A percentile compares a stretch with the other conserved stretches of the same genome.
These are phyloP conservation scores for Colletotrichum lentis DNA, from an alignment of 2,329 filamentous ascomycete genomes.

Conservation along the genomic window DNA sequence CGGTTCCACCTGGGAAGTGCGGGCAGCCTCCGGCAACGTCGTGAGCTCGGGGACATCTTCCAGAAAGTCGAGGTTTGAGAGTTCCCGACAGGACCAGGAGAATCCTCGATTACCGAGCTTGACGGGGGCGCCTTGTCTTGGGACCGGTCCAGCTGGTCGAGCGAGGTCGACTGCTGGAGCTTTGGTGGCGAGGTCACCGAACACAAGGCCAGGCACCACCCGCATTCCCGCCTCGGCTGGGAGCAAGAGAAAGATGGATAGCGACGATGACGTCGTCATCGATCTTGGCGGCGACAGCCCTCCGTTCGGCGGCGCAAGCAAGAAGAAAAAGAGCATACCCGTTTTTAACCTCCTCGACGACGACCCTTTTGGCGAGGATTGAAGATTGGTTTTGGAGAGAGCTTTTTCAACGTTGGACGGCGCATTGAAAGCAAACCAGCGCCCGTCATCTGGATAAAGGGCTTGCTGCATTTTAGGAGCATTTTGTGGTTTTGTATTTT, in stretches of 20 bases:
- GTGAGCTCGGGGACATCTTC: slow-evolving; percentile 18
- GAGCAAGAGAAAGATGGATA: slow-evolving; percentile 22
- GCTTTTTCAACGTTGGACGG: neutral
- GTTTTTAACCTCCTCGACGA: slow-evolving; percentile 23
- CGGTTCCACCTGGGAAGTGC: slow-evolving; percentile 25
- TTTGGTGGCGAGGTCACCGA: slow-evolving; percentile 14
- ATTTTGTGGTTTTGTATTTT: neutral
- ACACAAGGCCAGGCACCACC: neutral
- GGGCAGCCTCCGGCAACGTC: slow-evolving; percentile 8
- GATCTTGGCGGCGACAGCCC: slow-evolving; percentile 25
- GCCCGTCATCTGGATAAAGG: neutral
- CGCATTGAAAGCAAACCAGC: neutral
- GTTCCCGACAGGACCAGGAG: slow-evolving; percentile 15
- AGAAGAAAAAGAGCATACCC: slow-evolving; percentile 13
- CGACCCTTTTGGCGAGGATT: slow-evolving; percentile 34
- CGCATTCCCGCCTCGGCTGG: neutral
- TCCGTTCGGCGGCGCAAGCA: neutral
- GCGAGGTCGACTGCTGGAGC: neutral
- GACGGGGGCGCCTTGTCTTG: neutral
- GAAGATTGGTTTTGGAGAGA: neutral
- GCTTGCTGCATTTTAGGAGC: neutral
- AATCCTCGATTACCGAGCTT: neutral
- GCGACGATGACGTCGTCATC: slow-evolving; percentile 22
- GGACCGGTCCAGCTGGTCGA: neutral
- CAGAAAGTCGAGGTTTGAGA: slow-evolving; percentile 12